phyloP scores from a whole-genome alignment of 139 green algal genomes.

The Axilococcus clingmanii region DNA sequence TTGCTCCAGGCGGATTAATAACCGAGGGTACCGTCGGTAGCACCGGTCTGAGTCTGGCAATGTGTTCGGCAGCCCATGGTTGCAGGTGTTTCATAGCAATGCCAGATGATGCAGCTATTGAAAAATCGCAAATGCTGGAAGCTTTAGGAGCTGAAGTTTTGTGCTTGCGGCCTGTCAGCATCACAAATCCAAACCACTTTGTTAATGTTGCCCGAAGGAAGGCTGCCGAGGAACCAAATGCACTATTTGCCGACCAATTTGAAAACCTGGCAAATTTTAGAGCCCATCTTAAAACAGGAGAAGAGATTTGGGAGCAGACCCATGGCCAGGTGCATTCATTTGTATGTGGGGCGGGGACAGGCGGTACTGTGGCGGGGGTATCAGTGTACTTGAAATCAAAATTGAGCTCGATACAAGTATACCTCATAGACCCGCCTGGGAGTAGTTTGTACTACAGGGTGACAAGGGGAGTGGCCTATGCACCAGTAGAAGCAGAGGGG shows the following conservation, averaged over 20 bases:
- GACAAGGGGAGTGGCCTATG: conserved; percentile 82
- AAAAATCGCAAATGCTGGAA: conserved; percentile 70
- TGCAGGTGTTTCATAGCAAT: conserved; percentile 74
- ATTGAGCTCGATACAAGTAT: conserved; percentile 25
- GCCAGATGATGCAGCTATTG: conserved; percentile 84
- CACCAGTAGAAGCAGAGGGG: conserved; percentile 77
- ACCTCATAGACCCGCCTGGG: conserved; percentile 81
- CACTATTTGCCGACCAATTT: conserved; percentile 93
- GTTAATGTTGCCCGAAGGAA: conserved; percentile 73
- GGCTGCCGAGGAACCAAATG: conserved; percentile 33
- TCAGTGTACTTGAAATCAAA: conserved; percentile 51
- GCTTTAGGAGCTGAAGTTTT: conserved; percentile 63
- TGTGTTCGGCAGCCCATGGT: conserved; percentile 53
- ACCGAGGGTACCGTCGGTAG: conserved; percentile 75
- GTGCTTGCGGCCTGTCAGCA: conserved; percentile 80
- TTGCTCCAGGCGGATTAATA: conserved; percentile 66
- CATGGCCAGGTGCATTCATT: conserved; percentile 74
- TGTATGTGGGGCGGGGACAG: conserved; percentile 84
- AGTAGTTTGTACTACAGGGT: conserved; percentile 58
- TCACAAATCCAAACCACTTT: conserved; percentile 86
- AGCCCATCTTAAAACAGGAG: conserved; percentile 62
- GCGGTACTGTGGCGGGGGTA: conserved; percentile 88
- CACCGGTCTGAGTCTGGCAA: conserved; percentile 82
- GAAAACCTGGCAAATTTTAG: conserved; percentile 83
- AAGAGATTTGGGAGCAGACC: conserved; percentile 83